These are phyloP conservation scores for Anthostomella pinea DNA, from an alignment of 2,329 filamentous ascomycete species.

Conservation along the genomic window DNA sequence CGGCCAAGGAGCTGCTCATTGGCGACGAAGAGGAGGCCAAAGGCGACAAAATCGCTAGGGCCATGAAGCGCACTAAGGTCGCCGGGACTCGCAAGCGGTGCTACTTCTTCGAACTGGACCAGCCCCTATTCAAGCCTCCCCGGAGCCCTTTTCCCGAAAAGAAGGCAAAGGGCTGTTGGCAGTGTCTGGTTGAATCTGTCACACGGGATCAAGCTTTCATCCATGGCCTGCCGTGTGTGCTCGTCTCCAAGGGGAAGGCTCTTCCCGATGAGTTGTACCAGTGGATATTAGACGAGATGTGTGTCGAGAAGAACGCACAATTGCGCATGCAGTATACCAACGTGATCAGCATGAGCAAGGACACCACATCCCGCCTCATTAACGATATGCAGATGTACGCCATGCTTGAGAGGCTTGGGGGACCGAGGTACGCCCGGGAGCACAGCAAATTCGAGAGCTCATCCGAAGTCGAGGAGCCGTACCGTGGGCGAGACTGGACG, in stretches of 20 bases:
- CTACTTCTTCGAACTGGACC: constrained; percentile 48
- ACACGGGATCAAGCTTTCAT: constrained; percentile 58
- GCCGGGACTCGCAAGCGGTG: constrained; percentile 38
- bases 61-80: constrained; percentile 49
- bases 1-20: constrained; percentile 39
- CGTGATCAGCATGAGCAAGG: constrained; percentile 45
- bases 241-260: constrained; percentile 40
- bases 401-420: constrained; percentile 60
- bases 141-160: constrained; percentile 37
- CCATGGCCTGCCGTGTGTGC: constrained; percentile 58
- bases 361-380: constrained; percentile 44
- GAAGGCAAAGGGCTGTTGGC: constrained; percentile 42
- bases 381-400: constrained; percentile 43
- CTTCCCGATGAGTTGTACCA: constrained; percentile 63
- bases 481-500: constrained; percentile 44
- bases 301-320: constrained; percentile 51
- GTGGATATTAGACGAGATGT: constrained; percentile 64
- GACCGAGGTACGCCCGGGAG: constrained; percentile 43
- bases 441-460: constrained; percentile 23
- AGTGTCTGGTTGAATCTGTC: constrained; percentile 45
- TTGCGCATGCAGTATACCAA: constrained; percentile 60
- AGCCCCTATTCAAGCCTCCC: constrained; percentile 24
- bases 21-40: constrained; percentile 24
- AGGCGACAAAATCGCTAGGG: constrained; percentile 36
- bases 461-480: constrained; percentile 27